phyloP scores from a whole-genome alignment of 108 stramenopile genomes.

The Cyclotella sp. region DNA sequence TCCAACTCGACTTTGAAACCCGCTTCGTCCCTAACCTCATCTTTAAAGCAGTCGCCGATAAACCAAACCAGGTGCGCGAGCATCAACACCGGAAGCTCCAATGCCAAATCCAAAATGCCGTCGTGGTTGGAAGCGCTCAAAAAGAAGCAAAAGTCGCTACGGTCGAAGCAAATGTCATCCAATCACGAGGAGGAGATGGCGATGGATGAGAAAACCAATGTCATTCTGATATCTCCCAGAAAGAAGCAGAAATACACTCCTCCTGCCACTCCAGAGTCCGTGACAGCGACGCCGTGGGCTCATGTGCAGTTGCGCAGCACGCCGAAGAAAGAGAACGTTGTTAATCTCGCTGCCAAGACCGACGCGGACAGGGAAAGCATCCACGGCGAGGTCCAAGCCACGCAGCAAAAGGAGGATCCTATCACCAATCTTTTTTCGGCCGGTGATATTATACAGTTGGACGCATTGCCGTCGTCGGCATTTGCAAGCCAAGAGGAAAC shows the following conservation, averaged over 20 bases:
- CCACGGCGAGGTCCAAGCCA: not conserved
- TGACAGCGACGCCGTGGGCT: slow-evolving; percentile 30
- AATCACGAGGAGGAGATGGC: not conserved
- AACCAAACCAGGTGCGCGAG: not conserved
- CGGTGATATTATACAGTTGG: slow-evolving; percentile 43
- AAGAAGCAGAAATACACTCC: slow-evolving; percentile 35
- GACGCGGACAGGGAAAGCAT: too few relatives aligned
- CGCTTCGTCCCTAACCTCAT: not conserved
- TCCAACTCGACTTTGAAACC: slow-evolving; percentile 7
- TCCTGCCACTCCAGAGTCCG: slow-evolving; percentile 21
- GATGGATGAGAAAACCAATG: not conserved
- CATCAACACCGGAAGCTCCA: not conserved
- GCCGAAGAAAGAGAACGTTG: slow-evolving; percentile 22
- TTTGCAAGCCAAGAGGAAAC: slow-evolving; percentile 31
- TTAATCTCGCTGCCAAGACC: not conserved
- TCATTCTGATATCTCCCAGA: slow-evolving; percentile 27
- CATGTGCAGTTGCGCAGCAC: slow-evolving; percentile 44
- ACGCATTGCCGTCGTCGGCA: slow-evolving; percentile 21
- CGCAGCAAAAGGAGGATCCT: not conserved
- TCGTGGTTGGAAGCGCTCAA: slow-evolving; percentile 49
- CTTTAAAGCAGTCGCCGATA: not conserved
- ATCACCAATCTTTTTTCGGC: slow-evolving; percentile 20
- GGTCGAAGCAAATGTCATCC: slow-evolving; percentile 14
- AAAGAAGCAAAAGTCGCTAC: slow-evolving; percentile 36
- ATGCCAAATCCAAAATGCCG: slow-evolving; percentile 21